Percentiles rank a stretch among this genome's conserved stretches.
Conservation (phyloP, 495 filamentous ascomycete species). For the Xylaria palmicola region DNA sequence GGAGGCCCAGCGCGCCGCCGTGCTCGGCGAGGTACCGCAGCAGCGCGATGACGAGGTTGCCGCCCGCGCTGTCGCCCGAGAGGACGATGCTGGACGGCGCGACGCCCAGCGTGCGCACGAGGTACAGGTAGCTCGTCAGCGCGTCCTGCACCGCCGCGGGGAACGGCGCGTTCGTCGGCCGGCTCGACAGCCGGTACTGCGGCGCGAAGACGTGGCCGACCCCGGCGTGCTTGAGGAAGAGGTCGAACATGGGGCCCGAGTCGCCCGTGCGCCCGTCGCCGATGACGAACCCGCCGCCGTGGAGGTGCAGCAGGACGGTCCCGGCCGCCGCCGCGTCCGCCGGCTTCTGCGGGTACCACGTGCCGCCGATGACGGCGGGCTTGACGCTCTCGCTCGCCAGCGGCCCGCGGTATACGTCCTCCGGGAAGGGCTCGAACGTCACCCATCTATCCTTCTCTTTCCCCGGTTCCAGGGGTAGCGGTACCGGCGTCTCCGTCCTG, state of each 20-base stretch:
- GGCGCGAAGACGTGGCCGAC: constrained; percentile 27
- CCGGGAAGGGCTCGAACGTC: constrained; percentile 7
- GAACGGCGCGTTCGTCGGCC: constrained; percentile 32
- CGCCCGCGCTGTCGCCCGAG: constrained; percentile 31
- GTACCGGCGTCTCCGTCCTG: neutral
- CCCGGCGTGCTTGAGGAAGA: constrained; percentile 17
- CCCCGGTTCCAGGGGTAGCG: constrained; percentile 10
- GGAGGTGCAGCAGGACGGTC: constrained; percentile 26
- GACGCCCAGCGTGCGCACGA: constrained; percentile 35
- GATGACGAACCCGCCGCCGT: constrained; percentile 49
- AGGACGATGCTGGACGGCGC: constrained; percentile 26
- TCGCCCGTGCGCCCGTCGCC: constrained; percentile 23
- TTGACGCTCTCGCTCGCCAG: constrained; percentile 3
- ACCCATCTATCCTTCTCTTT: constrained; percentile 16
- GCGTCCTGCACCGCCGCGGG: constrained; percentile 49
- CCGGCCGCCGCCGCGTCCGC: neutral
- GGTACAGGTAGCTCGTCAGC: constrained; percentile 41
- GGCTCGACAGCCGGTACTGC: constrained; percentile 41
- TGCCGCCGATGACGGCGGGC: constrained; percentile 12
- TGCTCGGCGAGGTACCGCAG: constrained; percentile 36
- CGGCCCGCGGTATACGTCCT: constrained; percentile 12
- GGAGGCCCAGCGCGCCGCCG: constrained; percentile 4
- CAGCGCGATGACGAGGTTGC: constrained; percentile 32
- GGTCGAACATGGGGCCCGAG: constrained; percentile 22
- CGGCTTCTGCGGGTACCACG: constrained; percentile 14